phyloP scores from a whole-genome alignment of 2,329 filamentous ascomycete species.

The Colletotrichum coccodes region DNA sequence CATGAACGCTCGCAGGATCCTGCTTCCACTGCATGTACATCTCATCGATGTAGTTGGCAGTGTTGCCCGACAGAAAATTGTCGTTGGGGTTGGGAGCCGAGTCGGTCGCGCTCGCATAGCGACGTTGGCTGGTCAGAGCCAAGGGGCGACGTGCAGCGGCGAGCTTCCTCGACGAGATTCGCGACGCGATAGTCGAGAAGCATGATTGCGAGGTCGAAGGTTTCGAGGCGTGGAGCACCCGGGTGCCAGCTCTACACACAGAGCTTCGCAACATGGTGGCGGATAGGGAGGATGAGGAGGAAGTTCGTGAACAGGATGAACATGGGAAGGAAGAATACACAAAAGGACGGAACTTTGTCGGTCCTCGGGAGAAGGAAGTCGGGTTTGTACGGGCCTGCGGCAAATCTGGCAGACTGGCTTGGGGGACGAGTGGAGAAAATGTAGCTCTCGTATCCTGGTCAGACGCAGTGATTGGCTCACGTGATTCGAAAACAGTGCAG shows the following conservation, averaged over 20 bases:
- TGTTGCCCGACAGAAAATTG: constrained; percentile 95
- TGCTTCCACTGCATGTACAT: constrained; percentile 99
- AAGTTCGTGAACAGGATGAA: not conserved
- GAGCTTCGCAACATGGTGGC: constrained; percentile 77
- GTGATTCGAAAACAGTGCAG: not conserved
- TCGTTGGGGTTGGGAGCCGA: constrained; percentile 83
- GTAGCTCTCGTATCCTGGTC: constrained; percentile 13
- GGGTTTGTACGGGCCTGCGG: constrained; percentile 30
- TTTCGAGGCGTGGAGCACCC: constrained; percentile 68
- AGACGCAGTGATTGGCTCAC: constrained; percentile 3
- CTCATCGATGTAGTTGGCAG: constrained; percentile 98
- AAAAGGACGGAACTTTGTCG: constrained; percentile 20
- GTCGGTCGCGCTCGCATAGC: constrained; percentile 65
- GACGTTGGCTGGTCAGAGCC: constrained; percentile 60
- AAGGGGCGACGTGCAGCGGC: constrained; percentile 59
- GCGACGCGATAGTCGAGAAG: constrained; percentile 51
- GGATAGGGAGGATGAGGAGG: constrained; percentile 5
- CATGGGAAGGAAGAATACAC: constrained; percentile 14
- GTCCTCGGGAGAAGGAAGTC: constrained; percentile 27
- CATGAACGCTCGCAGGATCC: constrained; percentile 91
- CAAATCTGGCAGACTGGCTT: constrained; percentile 12
- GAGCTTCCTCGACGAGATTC: constrained; percentile 56
- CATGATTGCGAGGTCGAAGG: constrained; percentile 49
- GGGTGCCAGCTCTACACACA: constrained; percentile 71
- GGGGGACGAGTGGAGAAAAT: constrained; percentile 26